phyloP scores from a whole-genome alignment of 192 early-diverging fungal genomes.

The Coemansia sp. region DNA sequence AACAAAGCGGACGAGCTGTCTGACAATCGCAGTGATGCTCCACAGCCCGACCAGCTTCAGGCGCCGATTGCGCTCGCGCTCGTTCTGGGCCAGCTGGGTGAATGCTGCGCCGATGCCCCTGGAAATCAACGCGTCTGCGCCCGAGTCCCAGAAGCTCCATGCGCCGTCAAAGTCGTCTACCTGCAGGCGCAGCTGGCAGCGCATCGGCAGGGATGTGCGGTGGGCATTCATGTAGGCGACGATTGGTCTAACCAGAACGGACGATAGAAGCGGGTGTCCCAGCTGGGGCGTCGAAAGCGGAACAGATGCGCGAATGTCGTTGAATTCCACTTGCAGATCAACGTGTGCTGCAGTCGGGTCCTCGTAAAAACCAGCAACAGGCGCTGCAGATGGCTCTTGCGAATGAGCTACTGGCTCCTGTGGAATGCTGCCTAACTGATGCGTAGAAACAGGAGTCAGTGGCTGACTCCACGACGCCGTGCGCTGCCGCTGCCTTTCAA shows the following conservation, averaged over 20 bases:
- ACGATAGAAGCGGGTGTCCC: slow-evolving; percentile 74
- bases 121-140: slow-evolving; percentile 68
- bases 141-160: slow-evolving; percentile 87
- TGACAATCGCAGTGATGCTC: slow-evolving; percentile 75
- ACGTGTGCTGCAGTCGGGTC: slow-evolving; percentile 55
- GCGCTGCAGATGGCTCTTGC: neutral
- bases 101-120: slow-evolving; percentile 84
- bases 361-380: neutral
- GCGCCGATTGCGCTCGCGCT: slow-evolving; percentile 77
- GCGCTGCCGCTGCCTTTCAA: slow-evolving; percentile 47
- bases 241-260: slow-evolving; percentile 86
- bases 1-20: slow-evolving; percentile 67
- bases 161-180: slow-evolving; percentile 87
- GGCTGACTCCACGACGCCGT: slow-evolving; percentile 50
- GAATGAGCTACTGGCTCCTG: neutral
- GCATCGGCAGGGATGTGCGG: slow-evolving; percentile 80
- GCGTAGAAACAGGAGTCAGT: slow-evolving; percentile 27
- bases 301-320: slow-evolving; percentile 87
- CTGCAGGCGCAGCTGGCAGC: slow-evolving; percentile 75
- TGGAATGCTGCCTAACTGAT: slow-evolving; percentile 16
- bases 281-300: slow-evolving; percentile 63
- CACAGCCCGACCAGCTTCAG: slow-evolving; percentile 87
- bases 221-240: slow-evolving; percentile 94
- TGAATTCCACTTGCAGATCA: slow-evolving; percentile 81
- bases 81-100: slow-evolving; percentile 72